These are phyloP conservation scores for Trifolium pratense DNA, from an alignment of 306 rosid species.

Conservation along the genomic window DNA sequence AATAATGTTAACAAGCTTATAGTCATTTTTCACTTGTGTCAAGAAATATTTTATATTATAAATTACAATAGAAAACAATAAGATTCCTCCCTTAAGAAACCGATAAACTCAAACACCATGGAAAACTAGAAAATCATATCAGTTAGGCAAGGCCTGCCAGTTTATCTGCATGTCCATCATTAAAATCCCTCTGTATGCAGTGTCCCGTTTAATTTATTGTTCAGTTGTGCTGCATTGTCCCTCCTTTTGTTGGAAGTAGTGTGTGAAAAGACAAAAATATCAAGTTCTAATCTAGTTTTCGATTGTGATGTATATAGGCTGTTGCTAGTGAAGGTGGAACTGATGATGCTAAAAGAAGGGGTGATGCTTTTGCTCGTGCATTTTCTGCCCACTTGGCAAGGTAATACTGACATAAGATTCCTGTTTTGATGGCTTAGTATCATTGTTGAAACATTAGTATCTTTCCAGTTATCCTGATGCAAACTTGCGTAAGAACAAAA, in stretches of 20 bases:
- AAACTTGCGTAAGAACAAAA: conserved; percentile 20
- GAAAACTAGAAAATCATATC: background rate
- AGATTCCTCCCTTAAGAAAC: conserved; percentile 16
- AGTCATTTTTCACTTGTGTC: background rate
- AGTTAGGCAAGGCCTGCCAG: background rate
- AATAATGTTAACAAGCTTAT: conserved; percentile 4
- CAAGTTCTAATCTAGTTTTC: conserved; percentile 20
- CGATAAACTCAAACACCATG: conserved; percentile 1
- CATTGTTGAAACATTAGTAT: conserved; percentile 23
- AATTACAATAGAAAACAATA: background rate
- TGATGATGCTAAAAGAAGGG: conserved; percentile 97
- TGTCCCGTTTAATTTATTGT: conserved; percentile 21
- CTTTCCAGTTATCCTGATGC: conserved; percentile 9
- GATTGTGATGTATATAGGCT: conserved; percentile 66
- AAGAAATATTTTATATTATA: conserved; percentile 3
- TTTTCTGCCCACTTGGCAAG: conserved; percentile 95
- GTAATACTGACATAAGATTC: conserved; percentile 47
- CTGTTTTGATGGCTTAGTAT: conserved; percentile 34
- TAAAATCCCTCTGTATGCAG: background rate
- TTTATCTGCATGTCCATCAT: background rate
- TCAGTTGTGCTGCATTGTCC: conserved; percentile 22
- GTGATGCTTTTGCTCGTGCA: conserved; percentile 94
- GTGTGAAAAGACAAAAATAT: conserved; percentile 16
- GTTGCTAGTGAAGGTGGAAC: conserved; percentile 99
- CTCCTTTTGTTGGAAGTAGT: conserved; percentile 32